Evolutionary conservation across 192 early-diverging fungal genomes (phyloP).

Genomic region (Linnemannia hyalina): DNA sequence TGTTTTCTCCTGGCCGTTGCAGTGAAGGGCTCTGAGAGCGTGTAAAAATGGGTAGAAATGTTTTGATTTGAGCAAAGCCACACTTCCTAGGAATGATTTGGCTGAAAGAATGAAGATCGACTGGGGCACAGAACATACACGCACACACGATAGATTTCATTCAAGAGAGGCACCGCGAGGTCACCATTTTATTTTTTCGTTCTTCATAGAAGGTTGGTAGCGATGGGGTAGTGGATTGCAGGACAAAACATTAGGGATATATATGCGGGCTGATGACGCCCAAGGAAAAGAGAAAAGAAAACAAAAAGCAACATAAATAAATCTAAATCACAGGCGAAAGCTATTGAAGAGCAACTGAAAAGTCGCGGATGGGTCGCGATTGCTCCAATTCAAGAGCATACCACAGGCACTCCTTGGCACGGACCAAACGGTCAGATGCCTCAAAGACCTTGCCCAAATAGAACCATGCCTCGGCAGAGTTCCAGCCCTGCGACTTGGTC

Average conservation of each 20-base stretch:
- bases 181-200: neutral
- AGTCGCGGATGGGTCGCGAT: constrained; percentile 61
- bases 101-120: neutral
- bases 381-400: constrained; percentile 68
- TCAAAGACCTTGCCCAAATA: constrained; percentile 62
- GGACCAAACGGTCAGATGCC: constrained; percentile 43
- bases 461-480: constrained; percentile 74
- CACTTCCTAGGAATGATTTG: neutral
- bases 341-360: constrained; percentile 7
- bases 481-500: constrained; percentile 67
- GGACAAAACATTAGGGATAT: constrained; percentile 9
- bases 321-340: neutral
- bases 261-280: neutral
- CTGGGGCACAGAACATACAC: neutral
- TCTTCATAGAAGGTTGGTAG: neutral
- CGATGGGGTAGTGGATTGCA: neutral
- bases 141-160: neutral
- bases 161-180: neutral
- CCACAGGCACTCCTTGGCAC: constrained; percentile 68
- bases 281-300: neutral
- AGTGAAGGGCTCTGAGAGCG: neutral
- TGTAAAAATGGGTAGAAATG: neutral
- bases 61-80: constrained; percentile 11
- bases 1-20: neutral
- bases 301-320: neutral